A percentile compares a stretch with the other conserved stretches of the same genome.
Evolutionary conservation across 768 basidiomycete species (phyloP).

Genomic region (Tylopilus rubrobrunneus): DNA sequence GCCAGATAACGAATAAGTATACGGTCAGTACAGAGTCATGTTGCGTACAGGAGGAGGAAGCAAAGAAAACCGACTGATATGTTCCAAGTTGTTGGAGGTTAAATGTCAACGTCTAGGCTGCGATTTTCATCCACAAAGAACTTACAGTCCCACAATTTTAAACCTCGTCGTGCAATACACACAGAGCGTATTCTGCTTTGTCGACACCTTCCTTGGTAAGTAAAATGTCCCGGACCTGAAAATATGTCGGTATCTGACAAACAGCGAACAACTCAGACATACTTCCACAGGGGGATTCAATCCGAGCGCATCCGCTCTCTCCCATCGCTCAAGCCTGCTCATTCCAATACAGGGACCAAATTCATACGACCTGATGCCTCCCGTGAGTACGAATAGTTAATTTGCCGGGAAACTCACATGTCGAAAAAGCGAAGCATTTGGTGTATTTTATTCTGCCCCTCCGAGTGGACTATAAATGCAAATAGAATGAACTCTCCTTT

Average conservation of each 20-base stretch:
- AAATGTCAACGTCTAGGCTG: no score
- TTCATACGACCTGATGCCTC: slow-evolving; percentile 56
- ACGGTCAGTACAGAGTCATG: slow-evolving; percentile 1
- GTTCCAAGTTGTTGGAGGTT: neutral
- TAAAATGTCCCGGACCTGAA: slow-evolving; percentile 75
- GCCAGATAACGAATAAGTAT: neutral
- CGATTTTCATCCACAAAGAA: no score
- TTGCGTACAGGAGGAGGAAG: no score
- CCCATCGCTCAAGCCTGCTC: slow-evolving; percentile 83
- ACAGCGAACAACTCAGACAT: slow-evolving; percentile 13
- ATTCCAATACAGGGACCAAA: slow-evolving; percentile 80
- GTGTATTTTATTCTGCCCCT: slow-evolving; percentile 58
- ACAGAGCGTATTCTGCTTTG: slow-evolving; percentile 50
- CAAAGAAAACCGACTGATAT: no score
- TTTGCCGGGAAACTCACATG: slow-evolving; percentile 40
- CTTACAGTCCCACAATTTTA: no score
- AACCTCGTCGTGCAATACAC: slow-evolving; percentile 53
- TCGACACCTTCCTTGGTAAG: slow-evolving; percentile 61
- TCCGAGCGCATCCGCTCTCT: slow-evolving; percentile 74
- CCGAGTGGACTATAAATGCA: slow-evolving; percentile 53
- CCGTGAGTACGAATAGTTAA: slow-evolving; percentile 1
- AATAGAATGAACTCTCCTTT: neutral
- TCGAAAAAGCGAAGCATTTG: slow-evolving; percentile 80
- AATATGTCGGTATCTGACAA: neutral
- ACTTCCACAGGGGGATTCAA: slow-evolving; percentile 80